Conservation (phyloP, 1,284 basidiomycete species). For the Veloboletus limbatus region DNA sequence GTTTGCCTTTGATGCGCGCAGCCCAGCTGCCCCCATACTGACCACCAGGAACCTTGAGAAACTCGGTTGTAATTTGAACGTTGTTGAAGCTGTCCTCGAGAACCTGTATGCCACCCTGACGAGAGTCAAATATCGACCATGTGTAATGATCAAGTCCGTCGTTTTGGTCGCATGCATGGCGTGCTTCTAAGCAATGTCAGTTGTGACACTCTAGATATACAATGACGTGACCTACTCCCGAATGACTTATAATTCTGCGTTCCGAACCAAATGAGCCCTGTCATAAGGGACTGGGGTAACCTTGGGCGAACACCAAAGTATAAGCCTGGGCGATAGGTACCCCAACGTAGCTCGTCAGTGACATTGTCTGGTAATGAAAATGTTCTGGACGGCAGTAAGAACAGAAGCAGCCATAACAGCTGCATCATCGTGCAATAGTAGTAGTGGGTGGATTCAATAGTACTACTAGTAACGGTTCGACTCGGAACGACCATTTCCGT, state of each 20-base stretch:
- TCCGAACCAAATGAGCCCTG: constrained; percentile 91
- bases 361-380: constrained; percentile 33
- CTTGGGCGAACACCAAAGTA: constrained; percentile 90
- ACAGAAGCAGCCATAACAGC: constrained; percentile 32
- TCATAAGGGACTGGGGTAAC: constrained; percentile 83
- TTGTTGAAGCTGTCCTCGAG: constrained; percentile 83
- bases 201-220: background rate
- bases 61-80: constrained; percentile 79
- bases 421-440: constrained; percentile 17
- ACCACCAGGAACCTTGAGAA: constrained; percentile 79
- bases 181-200: constrained; percentile 50
- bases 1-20: constrained; percentile 80
- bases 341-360: constrained; percentile 81
- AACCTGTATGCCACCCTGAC: constrained; percentile 82
- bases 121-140: constrained; percentile 85
- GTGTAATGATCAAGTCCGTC: constrained; percentile 81
- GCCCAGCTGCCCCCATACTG: constrained; percentile 88
- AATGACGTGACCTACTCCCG: constrained; percentile 45
- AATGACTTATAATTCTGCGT: constrained; percentile 77
- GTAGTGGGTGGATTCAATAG: background rate
- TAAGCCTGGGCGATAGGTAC: constrained; percentile 85
- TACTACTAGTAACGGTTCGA: no score
- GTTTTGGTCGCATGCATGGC: constrained; percentile 89
- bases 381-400: constrained; percentile 19
- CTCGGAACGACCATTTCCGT: no score